phyloP scores from a whole-genome alignment of 371 early-diverging fungal species.

The Lichtheimia corymbifera region DNA sequence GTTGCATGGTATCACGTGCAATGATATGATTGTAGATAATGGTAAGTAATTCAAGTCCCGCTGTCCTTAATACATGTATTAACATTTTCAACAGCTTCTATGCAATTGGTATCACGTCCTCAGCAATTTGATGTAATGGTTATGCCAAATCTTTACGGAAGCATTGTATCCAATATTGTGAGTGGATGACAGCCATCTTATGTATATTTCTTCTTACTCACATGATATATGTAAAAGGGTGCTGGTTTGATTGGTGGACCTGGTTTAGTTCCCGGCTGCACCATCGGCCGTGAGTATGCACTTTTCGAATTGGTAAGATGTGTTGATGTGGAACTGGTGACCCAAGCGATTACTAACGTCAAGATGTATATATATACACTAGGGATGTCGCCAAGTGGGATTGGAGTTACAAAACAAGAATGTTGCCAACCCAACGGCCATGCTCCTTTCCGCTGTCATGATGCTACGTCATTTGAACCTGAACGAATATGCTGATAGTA shows the following conservation, averaged over 20 bases:
- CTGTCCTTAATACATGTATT: too few species aligned
- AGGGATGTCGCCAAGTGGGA: conserved; percentile 94
- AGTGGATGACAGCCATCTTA: background rate
- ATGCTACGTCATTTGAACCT: conserved; percentile 96
- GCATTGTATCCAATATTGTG: conserved; percentile 90
- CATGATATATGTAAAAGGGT: conserved; percentile 43
- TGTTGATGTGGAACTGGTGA: background rate
- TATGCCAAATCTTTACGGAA: conserved; percentile 97
- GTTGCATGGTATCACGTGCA: conserved; percentile 81
- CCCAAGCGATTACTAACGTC: too few species aligned
- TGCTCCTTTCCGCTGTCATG: conserved; percentile 93
- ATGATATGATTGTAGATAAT: conserved; percentile 99
- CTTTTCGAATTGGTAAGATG: conserved; percentile 89
- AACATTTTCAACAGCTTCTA: conserved; percentile 40
- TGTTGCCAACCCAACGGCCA: conserved; percentile 92
- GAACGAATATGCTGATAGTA: conserved; percentile 73
- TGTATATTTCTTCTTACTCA: background rate
- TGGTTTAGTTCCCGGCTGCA: conserved; percentile 93
- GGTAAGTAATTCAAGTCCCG: conserved; percentile 29
- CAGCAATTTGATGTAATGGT: conserved; percentile 98
- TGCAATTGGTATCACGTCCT: conserved; percentile 97
- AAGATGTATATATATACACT: background rate
- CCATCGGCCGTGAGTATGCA: conserved; percentile 94
- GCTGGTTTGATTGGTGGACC: conserved; percentile 96
- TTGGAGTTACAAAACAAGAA: conserved; percentile 89